Evolutionary conservation across 306 rosid species (phyloP).

Genomic region (Cotoneaster glaucophyllus): DNA sequence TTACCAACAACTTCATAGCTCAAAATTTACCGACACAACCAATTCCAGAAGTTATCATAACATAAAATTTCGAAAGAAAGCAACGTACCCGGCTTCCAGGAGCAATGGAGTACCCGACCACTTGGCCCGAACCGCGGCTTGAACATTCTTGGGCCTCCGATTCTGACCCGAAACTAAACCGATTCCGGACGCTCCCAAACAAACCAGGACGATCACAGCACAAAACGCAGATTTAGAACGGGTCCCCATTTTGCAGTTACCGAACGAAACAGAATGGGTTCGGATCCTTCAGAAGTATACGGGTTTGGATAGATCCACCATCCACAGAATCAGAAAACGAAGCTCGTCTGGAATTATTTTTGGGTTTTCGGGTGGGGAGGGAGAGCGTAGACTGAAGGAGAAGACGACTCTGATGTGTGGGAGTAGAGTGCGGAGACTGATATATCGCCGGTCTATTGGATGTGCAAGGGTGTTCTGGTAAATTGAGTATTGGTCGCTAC

Average conservation of each 20-base stretch:
- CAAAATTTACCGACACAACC: not conserved
- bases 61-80: not conserved
- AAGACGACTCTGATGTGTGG: not conserved
- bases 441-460: not conserved
- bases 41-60: not conserved
- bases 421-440: not conserved
- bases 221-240: slow-evolving; percentile 32
- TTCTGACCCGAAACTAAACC: slow-evolving; percentile 29
- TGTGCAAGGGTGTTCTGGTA: not conserved
- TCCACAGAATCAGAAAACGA: slow-evolving; percentile 19
- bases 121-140: slow-evolving; percentile 66
- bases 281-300: slow-evolving; percentile 4
- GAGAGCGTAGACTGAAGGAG: slow-evolving; percentile 1
- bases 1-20: not conserved
- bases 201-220: slow-evolving; percentile 31
- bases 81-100: slow-evolving; percentile 78
- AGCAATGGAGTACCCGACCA: slow-evolving; percentile 90
- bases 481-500: not conserved
- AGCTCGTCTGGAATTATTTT: not conserved
- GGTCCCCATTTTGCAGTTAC: slow-evolving; percentile 31
- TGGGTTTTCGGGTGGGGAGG: not conserved
- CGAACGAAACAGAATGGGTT: not conserved
- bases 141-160: slow-evolving; percentile 69
- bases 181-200: slow-evolving; percentile 24
- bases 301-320: slow-evolving; percentile 20